Evolutionary conservation across 495 filamentous ascomycete genomes (phyloP).

Genomic region (Daldinia childiae): DNA sequence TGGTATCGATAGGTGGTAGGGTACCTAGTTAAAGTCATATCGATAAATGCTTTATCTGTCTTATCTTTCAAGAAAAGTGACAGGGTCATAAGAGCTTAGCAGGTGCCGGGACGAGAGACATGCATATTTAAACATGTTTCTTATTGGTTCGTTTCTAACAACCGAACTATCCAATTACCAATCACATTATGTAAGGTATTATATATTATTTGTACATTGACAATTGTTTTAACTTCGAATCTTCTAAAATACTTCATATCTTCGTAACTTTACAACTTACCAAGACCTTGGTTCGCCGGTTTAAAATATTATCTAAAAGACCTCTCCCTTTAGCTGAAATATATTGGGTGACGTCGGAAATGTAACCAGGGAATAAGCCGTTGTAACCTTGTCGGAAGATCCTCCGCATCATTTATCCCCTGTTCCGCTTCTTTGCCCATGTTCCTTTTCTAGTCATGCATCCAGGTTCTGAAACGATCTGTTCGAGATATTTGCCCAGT

Average conservation of each 20-base stretch:
- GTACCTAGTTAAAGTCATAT: slow-evolving; percentile 4
- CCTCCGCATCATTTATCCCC: slow-evolving; percentile 39
- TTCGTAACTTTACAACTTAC: slow-evolving; percentile 5
- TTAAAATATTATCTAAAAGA: not conserved
- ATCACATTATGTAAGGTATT: not conserved
- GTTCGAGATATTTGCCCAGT: slow-evolving; percentile 28
- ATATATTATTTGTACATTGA: not conserved
- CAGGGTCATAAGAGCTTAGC: slow-evolving; percentile 29
- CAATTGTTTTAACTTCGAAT: not conserved
- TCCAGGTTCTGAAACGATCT: slow-evolving; percentile 27
- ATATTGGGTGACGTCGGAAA: slow-evolving; percentile 39
- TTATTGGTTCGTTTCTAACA: slow-evolving; percentile 17
- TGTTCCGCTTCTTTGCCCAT: slow-evolving; percentile 6
- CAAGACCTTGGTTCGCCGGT: slow-evolving; percentile 6
- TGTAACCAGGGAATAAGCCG: slow-evolving; percentile 25
- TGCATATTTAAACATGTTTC: not conserved
- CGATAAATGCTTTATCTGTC: slow-evolving; percentile 27
- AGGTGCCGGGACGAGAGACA: slow-evolving; percentile 30
- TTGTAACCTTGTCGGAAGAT: slow-evolving; percentile 38
- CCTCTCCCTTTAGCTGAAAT: not conserved
- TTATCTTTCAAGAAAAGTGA: not conserved
- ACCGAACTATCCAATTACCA: not conserved
- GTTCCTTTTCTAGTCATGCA: slow-evolving; percentile 20
- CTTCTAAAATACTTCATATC: not conserved
- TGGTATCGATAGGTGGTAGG: slow-evolving; percentile 9